phyloP scores from a whole-genome alignment of 2,329 filamentous ascomycete species.

The Ambrosiella xylebori region DNA sequence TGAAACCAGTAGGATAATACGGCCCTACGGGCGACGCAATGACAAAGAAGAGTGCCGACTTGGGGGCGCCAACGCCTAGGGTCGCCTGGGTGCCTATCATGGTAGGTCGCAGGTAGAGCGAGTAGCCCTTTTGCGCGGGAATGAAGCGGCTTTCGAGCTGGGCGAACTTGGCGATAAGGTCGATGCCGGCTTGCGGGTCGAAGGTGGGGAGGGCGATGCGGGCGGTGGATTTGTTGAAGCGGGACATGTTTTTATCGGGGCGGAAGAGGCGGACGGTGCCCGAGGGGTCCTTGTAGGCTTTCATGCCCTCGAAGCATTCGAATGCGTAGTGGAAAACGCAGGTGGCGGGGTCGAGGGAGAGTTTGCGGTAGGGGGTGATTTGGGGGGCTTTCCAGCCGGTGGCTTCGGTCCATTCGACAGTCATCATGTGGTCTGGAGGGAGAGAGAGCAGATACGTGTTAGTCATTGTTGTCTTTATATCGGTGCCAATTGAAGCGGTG shows the following conservation, averaged over 20 bases:
- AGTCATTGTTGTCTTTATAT: background rate
- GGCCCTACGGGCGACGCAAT: slow-evolving; percentile 94
- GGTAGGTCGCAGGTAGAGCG: slow-evolving; percentile 84
- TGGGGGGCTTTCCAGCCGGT: slow-evolving; percentile 69
- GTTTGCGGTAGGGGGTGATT: slow-evolving; percentile 90
- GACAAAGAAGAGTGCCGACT: slow-evolving; percentile 78
- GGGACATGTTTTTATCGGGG: slow-evolving; percentile 89
- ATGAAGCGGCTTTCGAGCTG: slow-evolving; percentile 80
- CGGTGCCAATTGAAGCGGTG: background rate
- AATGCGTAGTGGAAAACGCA: slow-evolving; percentile 99
- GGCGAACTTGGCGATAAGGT: slow-evolving; percentile 66
- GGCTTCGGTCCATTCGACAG: slow-evolving; percentile 75
- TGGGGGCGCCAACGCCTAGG: slow-evolving; percentile 80
- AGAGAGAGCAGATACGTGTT: background rate
- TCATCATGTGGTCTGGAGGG: slow-evolving; percentile 78
- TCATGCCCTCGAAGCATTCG: slow-evolving; percentile 97
- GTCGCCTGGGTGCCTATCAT: slow-evolving; percentile 96
- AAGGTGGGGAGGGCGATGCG: slow-evolving; percentile 90
- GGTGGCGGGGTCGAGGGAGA: slow-evolving; percentile 85
- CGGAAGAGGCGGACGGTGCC: slow-evolving; percentile 77
- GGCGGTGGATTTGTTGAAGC: slow-evolving; percentile 77
- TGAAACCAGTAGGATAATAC: slow-evolving; percentile 97
- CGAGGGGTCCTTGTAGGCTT: slow-evolving; percentile 81
- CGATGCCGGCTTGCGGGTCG: slow-evolving; percentile 52
- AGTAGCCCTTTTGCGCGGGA: slow-evolving; percentile 72